Percentiles rank a stretch among this genome's conserved stretches.
Conservation (phyloP, 1,139 yeast genomes). For the Martiniozyma asiatica region DNA sequence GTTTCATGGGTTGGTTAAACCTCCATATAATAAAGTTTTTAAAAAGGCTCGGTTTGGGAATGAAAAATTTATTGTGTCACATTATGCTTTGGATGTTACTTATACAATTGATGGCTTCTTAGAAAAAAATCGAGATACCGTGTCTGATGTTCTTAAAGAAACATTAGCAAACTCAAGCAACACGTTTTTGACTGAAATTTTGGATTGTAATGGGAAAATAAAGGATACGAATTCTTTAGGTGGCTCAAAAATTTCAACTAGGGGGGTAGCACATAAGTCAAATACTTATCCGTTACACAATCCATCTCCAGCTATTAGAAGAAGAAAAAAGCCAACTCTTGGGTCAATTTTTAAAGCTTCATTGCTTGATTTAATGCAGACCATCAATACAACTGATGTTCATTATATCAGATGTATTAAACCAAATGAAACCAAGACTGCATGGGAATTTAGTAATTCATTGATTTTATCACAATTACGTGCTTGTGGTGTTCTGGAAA, state of each 20-base stretch:
- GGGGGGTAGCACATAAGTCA: neutral
- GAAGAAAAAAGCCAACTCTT: constrained; percentile 68
- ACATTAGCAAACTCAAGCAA: constrained; percentile 63
- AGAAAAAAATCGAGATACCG: constrained; percentile 94
- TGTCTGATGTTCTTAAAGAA: constrained; percentile 87
- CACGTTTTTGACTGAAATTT: constrained; percentile 47
- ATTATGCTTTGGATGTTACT: constrained; percentile 88
- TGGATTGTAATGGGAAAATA: constrained; percentile 51
- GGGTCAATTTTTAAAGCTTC: constrained; percentile 92
- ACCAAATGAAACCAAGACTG: constrained; percentile 85
- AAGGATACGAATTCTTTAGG: constrained; percentile 33
- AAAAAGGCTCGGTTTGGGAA: constrained; percentile 92
- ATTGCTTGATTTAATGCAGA: constrained; percentile 80
- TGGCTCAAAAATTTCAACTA: neutral
- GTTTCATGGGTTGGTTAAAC: constrained; percentile 72
- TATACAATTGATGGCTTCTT: constrained; percentile 91
- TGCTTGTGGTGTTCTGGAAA: constrained; percentile 97
- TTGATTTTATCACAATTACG: constrained; percentile 93
- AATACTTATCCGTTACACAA: constrained; percentile 13
- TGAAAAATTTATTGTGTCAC: constrained; percentile 80
- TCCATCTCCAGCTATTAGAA: constrained; percentile 11
- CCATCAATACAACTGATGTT: constrained; percentile 86
- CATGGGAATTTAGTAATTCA: constrained; percentile 91
- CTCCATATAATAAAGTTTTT: constrained; percentile 69
- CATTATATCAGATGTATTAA: constrained; percentile 96